A percentile compares a stretch with the other conserved stretches of the same genome.
Evolutionary conservation across 768 basidiomycete genomes (phyloP).

Genomic region (Boletellus emodensis): DNA sequence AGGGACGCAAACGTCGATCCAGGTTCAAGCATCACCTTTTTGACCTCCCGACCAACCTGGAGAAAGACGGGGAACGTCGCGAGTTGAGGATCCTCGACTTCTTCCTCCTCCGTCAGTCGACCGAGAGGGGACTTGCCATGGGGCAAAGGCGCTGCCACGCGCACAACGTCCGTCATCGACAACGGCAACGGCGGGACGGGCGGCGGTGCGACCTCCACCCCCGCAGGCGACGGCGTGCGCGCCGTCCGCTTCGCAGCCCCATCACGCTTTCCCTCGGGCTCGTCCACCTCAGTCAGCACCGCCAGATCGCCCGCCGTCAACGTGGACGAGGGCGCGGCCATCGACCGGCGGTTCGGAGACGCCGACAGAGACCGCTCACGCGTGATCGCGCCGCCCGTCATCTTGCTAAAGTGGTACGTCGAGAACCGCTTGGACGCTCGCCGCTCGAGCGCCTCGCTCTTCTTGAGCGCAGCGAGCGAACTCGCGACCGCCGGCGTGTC

Average conservation of each 20-base stretch:
- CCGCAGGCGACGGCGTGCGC: constrained; percentile 35
- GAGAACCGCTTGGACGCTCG: constrained; percentile 96
- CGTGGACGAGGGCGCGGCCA: constrained; percentile 52
- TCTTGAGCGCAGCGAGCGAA: constrained; percentile 84
- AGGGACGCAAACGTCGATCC: constrained; percentile 69
- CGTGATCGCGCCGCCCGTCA: constrained; percentile 57
- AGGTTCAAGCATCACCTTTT: constrained; percentile 73
- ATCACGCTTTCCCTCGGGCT: constrained; percentile 29
- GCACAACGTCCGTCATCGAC: constrained; percentile 39
- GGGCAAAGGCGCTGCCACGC: constrained; percentile 3
- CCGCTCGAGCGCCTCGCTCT: constrained; percentile 80
- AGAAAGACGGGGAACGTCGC: constrained; percentile 70
- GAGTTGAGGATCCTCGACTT: constrained; percentile 10
- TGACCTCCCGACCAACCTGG: constrained; percentile 86
- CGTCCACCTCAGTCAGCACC: constrained; percentile 70
- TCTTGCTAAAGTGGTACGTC: constrained; percentile 90
- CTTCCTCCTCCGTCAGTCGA: constrained; percentile 19
- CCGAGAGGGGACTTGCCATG: constrained; percentile 4
- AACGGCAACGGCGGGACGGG: constrained; percentile 50
- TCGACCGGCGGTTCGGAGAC: constrained; percentile 60
- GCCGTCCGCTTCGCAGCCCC: constrained; percentile 25
- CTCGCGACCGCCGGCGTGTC: constrained; percentile 65
- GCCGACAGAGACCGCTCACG: constrained; percentile 45
- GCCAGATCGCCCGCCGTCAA: constrained; percentile 70
- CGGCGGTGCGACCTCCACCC: constrained; percentile 13